phyloP scores from a whole-genome alignment of 345 rosid genomes.

The Eucalyptus tenuipes region DNA sequence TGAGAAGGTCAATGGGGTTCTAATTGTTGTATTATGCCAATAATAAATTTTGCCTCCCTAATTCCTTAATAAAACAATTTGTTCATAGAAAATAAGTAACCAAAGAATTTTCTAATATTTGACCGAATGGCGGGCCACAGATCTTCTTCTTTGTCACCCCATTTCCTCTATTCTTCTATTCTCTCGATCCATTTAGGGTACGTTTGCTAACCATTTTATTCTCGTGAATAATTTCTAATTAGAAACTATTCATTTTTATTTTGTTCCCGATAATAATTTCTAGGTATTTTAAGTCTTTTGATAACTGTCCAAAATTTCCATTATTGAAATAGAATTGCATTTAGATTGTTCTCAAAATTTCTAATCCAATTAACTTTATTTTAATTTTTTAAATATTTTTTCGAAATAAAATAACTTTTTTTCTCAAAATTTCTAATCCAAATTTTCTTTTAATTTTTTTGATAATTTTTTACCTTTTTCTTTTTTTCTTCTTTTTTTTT shows the following conservation, averaged over 20 bases:
- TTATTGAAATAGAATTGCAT: no score
- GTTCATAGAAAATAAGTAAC: neutral
- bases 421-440: no score
- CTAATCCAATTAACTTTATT: no score
- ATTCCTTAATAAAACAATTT: no score
- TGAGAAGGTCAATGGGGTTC: neutral
- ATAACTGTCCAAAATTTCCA: fast-evolving
- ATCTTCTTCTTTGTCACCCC: neutral
- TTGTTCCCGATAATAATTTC: fast-evolving
- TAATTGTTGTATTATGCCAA: fast-evolving
- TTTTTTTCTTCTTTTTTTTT: no score
- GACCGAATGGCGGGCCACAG: fast-evolving
- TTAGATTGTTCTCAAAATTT: fast-evolving
- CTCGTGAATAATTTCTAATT: fast-evolving
- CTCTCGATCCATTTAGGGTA: fast-evolving
- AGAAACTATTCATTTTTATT: fast-evolving
- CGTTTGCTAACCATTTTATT: fast-evolving
- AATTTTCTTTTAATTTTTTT: no score
- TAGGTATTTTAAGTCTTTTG: fast-evolving
- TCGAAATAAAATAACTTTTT: no score
- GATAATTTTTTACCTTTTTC: no score
- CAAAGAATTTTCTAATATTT: no score
- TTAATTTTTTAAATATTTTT: no score
- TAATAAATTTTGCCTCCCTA: neutral
- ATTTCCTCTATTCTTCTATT: neutral